These are phyloP conservation scores for Ceraceosorus guamensis DNA, from an alignment of 1,284 basidiomycete genomes.

Conservation along the genomic window DNA sequence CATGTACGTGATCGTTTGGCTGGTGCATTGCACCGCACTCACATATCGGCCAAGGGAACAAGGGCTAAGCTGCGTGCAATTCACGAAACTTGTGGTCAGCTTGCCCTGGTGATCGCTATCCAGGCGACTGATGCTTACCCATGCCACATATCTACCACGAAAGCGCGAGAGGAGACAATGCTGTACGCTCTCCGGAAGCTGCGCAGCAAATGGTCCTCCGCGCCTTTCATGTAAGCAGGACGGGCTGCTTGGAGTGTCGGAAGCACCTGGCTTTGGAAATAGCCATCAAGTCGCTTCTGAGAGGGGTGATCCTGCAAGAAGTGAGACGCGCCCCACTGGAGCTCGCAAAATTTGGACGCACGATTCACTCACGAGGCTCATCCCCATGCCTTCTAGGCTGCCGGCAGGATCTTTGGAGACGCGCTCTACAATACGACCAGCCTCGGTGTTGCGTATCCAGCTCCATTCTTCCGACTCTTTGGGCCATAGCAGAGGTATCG, in stretches of 20 bases:
- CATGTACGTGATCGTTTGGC: neutral
- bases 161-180: constrained; percentile 35
- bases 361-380: constrained; percentile 1
- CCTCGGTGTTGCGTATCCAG: neutral
- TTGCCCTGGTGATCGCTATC: too few relatives aligned
- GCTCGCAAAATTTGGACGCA: too few relatives aligned
- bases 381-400: constrained; percentile 2
- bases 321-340: too few relatives aligned
- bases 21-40: neutral
- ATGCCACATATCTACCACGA: constrained; percentile 37
- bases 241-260: neutral
- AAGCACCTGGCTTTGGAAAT: neutral
- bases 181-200: constrained; percentile 17
- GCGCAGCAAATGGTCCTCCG: neutral
- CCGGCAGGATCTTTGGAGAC: neutral
- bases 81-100: neutral
- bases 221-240: neutral
- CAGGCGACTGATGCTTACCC: too few relatives aligned
- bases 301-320: too few relatives aligned
- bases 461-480: constrained; percentile 1
- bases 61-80: constrained; percentile 18
- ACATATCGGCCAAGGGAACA: constrained; percentile 36
- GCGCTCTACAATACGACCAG: constrained; percentile 3
- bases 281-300: neutral
- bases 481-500: constrained; percentile 1